Evolutionary conservation across 108 stramenopile genomes (phyloP).

Genomic region (Nitzschia palea): DNA sequence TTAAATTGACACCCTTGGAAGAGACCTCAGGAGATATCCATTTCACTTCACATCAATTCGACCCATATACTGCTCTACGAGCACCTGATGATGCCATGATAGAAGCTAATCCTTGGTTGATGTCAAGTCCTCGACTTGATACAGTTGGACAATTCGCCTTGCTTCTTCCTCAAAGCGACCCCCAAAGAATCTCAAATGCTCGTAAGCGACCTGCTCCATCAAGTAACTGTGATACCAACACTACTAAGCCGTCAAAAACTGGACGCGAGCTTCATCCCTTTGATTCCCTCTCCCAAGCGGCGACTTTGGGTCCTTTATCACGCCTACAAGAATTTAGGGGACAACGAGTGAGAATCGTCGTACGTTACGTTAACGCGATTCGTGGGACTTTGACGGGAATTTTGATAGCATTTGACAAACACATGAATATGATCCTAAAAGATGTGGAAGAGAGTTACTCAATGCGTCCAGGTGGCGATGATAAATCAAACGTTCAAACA

Average conservation of each 20-base stretch:
- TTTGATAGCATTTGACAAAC: slow-evolving; percentile 72
- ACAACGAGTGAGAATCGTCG: slow-evolving; percentile 58
- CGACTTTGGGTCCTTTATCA: slow-evolving; percentile 62
- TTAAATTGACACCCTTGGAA: slow-evolving; percentile 40
- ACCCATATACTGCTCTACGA: slow-evolving; percentile 58
- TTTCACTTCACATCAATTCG: slow-evolving; percentile 59
- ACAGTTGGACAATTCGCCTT: slow-evolving; percentile 26
- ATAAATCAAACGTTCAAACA: slow-evolving; percentile 33
- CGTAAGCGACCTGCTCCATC: not conserved
- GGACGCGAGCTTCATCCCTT: slow-evolving; percentile 33
- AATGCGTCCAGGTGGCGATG: slow-evolving; percentile 25
- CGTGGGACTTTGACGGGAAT: slow-evolving; percentile 77
- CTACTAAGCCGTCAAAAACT: slow-evolving; percentile 5
- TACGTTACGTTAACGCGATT: slow-evolving; percentile 75
- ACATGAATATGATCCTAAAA: slow-evolving; percentile 71
- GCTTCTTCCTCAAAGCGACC: slow-evolving; percentile 37
- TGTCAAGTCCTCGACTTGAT: slow-evolving; percentile 9
- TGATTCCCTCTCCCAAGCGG: slow-evolving; percentile 40
- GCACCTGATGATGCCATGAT: slow-evolving; percentile 21
- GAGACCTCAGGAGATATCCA: slow-evolving; percentile 51
- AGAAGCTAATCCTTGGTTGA: slow-evolving; percentile 45
- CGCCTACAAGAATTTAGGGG: slow-evolving; percentile 48
- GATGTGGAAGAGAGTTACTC: slow-evolving; percentile 81
- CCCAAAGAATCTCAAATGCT: slow-evolving; percentile 20
- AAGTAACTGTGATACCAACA: slow-evolving; percentile 4